Evolutionary conservation across 2,329 filamentous ascomycete genomes (phyloP).

Genomic region (Colletotrichum sp.): DNA sequence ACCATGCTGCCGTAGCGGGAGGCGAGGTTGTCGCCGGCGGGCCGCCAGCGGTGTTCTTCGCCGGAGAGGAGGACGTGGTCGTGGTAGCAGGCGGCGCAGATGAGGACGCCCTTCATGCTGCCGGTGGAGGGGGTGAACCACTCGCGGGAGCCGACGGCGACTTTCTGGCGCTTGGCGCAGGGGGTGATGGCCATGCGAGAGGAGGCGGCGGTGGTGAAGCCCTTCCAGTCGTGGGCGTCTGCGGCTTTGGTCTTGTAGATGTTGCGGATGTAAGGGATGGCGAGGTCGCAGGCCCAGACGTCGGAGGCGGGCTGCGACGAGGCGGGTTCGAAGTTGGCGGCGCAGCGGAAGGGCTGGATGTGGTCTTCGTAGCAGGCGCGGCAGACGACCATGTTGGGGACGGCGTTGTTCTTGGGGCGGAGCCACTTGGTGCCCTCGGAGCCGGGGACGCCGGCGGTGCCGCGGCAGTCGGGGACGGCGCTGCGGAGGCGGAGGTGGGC

Average conservation of each 20-base stretch:
- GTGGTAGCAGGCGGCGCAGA: slow-evolving; percentile 42
- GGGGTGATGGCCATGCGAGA: slow-evolving; percentile 27
- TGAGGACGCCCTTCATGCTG: slow-evolving; percentile 26
- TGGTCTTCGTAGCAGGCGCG: slow-evolving; percentile 42
- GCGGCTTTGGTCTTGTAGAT: slow-evolving; percentile 27
- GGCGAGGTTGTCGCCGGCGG: slow-evolving; percentile 13
- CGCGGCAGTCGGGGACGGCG: slow-evolving; percentile 34
- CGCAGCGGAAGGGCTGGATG: slow-evolving; percentile 31
- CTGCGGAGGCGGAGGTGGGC: slow-evolving; percentile 32
- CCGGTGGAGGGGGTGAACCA: slow-evolving; percentile 37
- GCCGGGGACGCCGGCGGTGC: slow-evolving; percentile 18
- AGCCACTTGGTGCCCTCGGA: slow-evolving; percentile 36
- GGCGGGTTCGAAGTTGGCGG: slow-evolving; percentile 29
- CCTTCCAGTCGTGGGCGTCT: slow-evolving; percentile 31
- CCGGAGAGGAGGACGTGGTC: slow-evolving; percentile 37
- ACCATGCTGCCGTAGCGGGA: slow-evolving; percentile 23
- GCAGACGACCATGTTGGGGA: slow-evolving; percentile 39
- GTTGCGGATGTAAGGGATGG: slow-evolving; percentile 31
- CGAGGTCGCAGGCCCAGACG: slow-evolving; percentile 40
- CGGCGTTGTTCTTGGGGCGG: slow-evolving; percentile 28
- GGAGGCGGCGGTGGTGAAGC: slow-evolving; percentile 35
- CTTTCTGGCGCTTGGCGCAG: slow-evolving; percentile 28
- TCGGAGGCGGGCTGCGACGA: slow-evolving; percentile 27
- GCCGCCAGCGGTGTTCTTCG: slow-evolving; percentile 29
- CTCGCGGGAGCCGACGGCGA: slow-evolving; percentile 25